Evolutionary conservation across 257 asterid genomes (phyloP).

Genomic region (Rhazya stricta): DNA sequence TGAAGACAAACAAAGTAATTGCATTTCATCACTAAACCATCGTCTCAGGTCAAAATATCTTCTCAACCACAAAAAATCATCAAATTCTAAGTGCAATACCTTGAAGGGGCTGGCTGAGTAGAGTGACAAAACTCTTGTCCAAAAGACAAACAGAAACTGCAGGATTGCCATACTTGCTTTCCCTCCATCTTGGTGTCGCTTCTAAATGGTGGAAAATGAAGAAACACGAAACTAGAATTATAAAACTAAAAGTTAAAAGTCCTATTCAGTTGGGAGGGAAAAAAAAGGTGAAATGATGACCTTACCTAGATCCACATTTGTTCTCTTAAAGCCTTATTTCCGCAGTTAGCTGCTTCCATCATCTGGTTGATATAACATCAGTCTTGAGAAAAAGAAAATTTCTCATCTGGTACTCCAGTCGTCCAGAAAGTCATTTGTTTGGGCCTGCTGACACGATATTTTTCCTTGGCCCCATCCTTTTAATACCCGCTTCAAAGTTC

Average conservation of each 20-base stretch:
- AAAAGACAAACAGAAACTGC: not conserved
- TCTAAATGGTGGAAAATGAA: slow-evolving; percentile 3
- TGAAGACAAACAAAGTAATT: not conserved
- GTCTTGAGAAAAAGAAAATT: not conserved
- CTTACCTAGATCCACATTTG: not conserved
- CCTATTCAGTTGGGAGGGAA: not conserved
- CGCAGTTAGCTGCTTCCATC: not conserved
- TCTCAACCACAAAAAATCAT: not conserved
- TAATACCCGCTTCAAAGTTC: slow-evolving; percentile 73
- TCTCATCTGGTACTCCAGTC: slow-evolving; percentile 15
- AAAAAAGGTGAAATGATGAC: not conserved
- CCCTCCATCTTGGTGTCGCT: not conserved
- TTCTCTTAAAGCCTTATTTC: not conserved
- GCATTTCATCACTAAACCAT: not conserved
- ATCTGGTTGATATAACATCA: not conserved
- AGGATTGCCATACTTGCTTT: not conserved
- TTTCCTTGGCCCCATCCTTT: slow-evolving; percentile 87
- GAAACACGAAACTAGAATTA: not conserved
- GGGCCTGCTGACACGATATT: slow-evolving; percentile 31
- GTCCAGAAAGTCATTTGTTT: slow-evolving; percentile 38
- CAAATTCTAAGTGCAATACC: not conserved
- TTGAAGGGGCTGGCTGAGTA: not conserved
- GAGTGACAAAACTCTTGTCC: not conserved
- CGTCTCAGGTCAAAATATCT: not conserved
- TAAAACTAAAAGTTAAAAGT: not conserved